Base-by-base conservation (phyloP, 1,139 yeast genomes). In the Candida smagusa region DNA sequence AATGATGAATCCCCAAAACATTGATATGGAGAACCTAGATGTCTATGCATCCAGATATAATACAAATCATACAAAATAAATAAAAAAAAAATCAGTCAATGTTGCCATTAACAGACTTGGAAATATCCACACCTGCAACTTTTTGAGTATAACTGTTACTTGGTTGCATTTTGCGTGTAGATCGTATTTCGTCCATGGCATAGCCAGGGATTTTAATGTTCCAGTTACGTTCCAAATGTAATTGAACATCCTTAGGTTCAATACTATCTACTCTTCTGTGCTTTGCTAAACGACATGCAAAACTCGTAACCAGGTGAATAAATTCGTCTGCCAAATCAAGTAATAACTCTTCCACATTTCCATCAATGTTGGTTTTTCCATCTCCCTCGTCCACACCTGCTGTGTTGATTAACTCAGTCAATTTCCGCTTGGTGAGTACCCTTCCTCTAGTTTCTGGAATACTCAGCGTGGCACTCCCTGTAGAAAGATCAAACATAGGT, bases 311-410 rank as follows among this genome's bases (percentile, higher is more conserved):
- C 35, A 86, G 82, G 11, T 86, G 78, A 9, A 92, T 94, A 58
- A 92, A 92, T 56, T 94, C 98, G 58, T 94, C 99, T 0, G 98
- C 97, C 42, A 92, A 69, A 58, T 94, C 98, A 35, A 94, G 70
- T 35, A 92, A 66, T 30, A 90, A 65, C 49, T 90, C 97, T 58
- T 92, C 97, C 11, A 90, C 97, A 59, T 92, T 97, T 23, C 97
- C 97, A 57, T 90, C 97, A 39, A 92, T 84, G n/a, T 77, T 77
- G 7, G 95, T 85, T 51, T 87, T 92, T 3, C 95, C 89, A 51
- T 87, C 94, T 22, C 92, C 90, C 58, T 85, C 89, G 57, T 85
- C 90, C 3, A 83, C 78, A 6, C 90, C 89, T 7, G 89, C 86
- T 3, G 86, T 78, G 49, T 82, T 80, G 6, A 92, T 94, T 44